Base-by-base conservation (phyloP, 192 early-diverging fungal species). In the Obelidium mucronatum region DNA sequence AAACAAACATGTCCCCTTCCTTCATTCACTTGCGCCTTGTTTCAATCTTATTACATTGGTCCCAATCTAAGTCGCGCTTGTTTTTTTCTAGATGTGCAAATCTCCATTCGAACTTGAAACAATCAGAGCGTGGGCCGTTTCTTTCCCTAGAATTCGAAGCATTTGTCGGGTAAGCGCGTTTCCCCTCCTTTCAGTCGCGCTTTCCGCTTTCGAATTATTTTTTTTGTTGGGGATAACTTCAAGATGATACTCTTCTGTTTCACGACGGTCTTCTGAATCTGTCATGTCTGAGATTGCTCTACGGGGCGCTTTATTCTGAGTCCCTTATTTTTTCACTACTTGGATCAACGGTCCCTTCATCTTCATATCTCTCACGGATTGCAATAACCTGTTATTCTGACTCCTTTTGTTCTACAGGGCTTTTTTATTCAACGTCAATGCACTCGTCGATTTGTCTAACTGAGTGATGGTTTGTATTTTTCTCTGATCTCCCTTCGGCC, bases 261-360 rank as follows among this genome's bases (percentile, higher is more conserved):
- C 62, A 64, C 62, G 62, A 64, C 62, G 62, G 62, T 64, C 62
- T 64, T 40, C 62, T 37, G 62, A 64, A 35, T 64, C 62, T 64
- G 31, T 64, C 62, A 37, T 64, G 62, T 64, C 36, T 31, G 62
- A 64, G 31, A 64, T 36, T 64, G 62, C 62, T 64, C 62, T 40
- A 39, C 40, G 39, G 62, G 62, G 39, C 36, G 44, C 44, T 48
- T n/a, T 64, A 35, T 37, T 64, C 62, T 64, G 62, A 64, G 19
- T 19, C 8, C 36, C 6, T 37, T 13, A 40, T 19, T 5, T 37
- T 5, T 40, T 31, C 11, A n/a, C 11, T n/a, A 22, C 15, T 35
- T 35, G 34, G 33, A 39, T 64, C 36, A 60, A 60, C 8, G 58
- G 33, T 11, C 26, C 24, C 58, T 60, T 8, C 48, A 8, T 51